Evolutionary conservation across 495 filamentous ascomycete species (phyloP), one percentile per base, ranked within the genome.

Genomic region (Hyaloscypha bicolor): DNA sequence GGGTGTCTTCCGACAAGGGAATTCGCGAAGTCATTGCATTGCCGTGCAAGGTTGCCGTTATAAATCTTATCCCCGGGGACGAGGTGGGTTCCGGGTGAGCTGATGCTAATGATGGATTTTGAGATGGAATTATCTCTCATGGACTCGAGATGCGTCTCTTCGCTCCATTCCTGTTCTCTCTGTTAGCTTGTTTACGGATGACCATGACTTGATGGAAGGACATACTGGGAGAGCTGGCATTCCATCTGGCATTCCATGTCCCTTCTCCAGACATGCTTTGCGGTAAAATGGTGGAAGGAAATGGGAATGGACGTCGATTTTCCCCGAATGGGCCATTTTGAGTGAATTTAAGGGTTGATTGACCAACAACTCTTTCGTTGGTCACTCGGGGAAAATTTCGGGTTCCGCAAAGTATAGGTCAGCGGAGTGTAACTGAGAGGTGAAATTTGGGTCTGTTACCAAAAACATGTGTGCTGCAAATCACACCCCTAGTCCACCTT

Each of bases 51-150:
- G 0, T 61, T 53, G 1, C 67, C 60, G 6, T 71, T 79, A n/a
- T 74, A 64, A 3, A 58, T 67, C 55, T 77, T 64, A 57, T 83
- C 71, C 2, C 72, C 73, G 6, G 60, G 55, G 9, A 29, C 6
- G 53, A 86, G 72, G 56, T 81, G 70, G 0, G 79, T 84, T 33
- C 82, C 83, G 0, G 84, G 84, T 3, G 81, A 81, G 16, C 79
- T 78, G 70, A 85, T 80, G 73, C 77, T 81, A 19, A 87, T 71
- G 33, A 86, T 79, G n/a, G 83, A 82, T 70, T 80, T 82, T 32
- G 65, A 66, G 69, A 86, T 84, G 51, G 77, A 76, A 58, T 73
- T 42, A 2, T 72, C 63, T 31, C 78, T 68, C 84, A 87, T 85
- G 62, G 83, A 70, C 0, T 71, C 55, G 14, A 87, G 79, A 63